phyloP scores from a whole-genome alignment of 176 grass and related monocot species.

The Phyllostachys edulis region DNA sequence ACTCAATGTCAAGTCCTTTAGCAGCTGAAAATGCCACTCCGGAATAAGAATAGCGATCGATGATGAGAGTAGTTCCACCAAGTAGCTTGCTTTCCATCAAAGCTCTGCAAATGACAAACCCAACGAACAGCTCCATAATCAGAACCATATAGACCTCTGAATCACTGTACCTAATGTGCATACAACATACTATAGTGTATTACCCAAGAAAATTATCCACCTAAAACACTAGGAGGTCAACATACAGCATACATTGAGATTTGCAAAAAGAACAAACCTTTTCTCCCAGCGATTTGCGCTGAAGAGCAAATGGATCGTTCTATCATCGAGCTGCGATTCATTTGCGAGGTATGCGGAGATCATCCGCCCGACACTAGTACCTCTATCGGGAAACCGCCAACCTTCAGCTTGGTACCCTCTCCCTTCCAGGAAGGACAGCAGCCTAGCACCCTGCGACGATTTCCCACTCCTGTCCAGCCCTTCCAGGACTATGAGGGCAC shows the following conservation, averaged over 20 bases:
- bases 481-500: constrained; percentile 84
- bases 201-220: background rate
- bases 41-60: constrained; percentile 75
- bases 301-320: constrained; percentile 81
- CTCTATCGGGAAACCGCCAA: constrained; percentile 78
- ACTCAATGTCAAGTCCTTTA: constrained; percentile 64
- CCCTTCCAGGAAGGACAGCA: constrained; percentile 60
- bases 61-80: constrained; percentile 66
- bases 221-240: background rate
- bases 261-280: constrained; percentile 40
- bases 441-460: constrained; percentile 67
- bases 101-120: constrained; percentile 37
- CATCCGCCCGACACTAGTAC: constrained; percentile 66
- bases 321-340: constrained; percentile 82
- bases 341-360: constrained; percentile 82
- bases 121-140: constrained; percentile 13
- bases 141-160: background rate
- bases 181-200: background rate
- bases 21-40: constrained; percentile 72
- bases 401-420: constrained; percentile 57
- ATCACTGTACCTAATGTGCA: background rate
- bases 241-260: background rate
- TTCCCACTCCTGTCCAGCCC: constrained; percentile 80
- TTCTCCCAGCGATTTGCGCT: constrained; percentile 96
- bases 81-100: constrained; percentile 85